Evolutionary conservation across 805 yeast genomes (phyloP).

Genomic region (Saccharomycopsis microspora): DNA sequence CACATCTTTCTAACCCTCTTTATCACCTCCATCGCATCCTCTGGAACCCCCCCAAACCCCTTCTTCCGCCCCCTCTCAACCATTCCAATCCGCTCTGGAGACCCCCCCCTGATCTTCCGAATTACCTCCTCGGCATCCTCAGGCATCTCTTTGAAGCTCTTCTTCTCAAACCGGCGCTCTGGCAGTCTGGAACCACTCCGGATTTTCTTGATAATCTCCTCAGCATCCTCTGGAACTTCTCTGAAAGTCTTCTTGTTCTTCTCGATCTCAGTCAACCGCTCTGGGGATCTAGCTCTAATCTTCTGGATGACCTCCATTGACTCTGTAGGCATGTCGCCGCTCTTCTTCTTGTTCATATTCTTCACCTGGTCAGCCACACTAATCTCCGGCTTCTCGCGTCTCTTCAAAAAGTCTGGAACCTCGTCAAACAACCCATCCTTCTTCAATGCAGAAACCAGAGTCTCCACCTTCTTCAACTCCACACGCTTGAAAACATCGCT

Average conservation of each 20-base stretch:
- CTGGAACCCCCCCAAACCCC: slow-evolving; percentile 9
- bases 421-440: slow-evolving; percentile 15
- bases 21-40: slow-evolving; percentile 15
- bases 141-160: slow-evolving; percentile 5
- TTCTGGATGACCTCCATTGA: slow-evolving; percentile 14
- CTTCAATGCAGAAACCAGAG: slow-evolving; percentile 9
- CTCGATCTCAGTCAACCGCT: slow-evolving; percentile 6
- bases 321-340: slow-evolving; percentile 11
- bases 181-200: slow-evolving; percentile 9
- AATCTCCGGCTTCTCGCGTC: slow-evolving; percentile 8
- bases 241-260: neutral
- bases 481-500: neutral
- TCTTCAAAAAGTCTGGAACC: slow-evolving; percentile 14
- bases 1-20: slow-evolving; percentile 10
- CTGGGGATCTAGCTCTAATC: slow-evolving; percentile 14
- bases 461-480: slow-evolving; percentile 5
- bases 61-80: slow-evolving; percentile 9
- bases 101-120: slow-evolving; percentile 9
- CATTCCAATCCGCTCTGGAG: slow-evolving; percentile 11
- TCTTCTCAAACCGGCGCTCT: slow-evolving; percentile 10
- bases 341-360: neutral
- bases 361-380: neutral
- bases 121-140: slow-evolving; percentile 15
- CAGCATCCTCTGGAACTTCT: slow-evolving; percentile 15
- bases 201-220: slow-evolving; percentile 14